Conservation (phyloP, 2,329 filamentous ascomycete species). For the Albifimbria verrucaria region DNA sequence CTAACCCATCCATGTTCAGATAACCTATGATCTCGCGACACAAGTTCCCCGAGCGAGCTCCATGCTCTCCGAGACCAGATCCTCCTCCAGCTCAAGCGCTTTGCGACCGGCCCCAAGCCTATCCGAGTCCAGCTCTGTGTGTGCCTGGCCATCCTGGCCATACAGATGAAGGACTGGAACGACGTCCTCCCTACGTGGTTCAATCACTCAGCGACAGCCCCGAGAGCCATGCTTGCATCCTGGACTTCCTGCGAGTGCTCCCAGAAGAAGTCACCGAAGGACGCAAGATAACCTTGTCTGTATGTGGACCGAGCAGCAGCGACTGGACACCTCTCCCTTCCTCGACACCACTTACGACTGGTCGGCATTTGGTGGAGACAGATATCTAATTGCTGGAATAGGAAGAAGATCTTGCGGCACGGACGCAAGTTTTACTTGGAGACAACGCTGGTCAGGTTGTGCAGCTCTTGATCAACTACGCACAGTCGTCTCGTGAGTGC, state of each 20-base stretch:
- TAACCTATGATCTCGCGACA: slow-evolving; percentile 86
- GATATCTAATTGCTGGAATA: slow-evolving; percentile 50
- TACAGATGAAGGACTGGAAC: slow-evolving; percentile 95
- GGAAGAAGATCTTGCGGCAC: slow-evolving; percentile 89
- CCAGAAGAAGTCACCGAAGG: slow-evolving; percentile 99
- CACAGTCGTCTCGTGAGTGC: slow-evolving; percentile 79
- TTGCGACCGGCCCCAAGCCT: slow-evolving; percentile 76
- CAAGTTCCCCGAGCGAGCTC: slow-evolving; percentile 78
- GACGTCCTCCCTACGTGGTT: slow-evolving; percentile 84
- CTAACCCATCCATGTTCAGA: slow-evolving; percentile 51
- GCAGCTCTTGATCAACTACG: slow-evolving; percentile 81
- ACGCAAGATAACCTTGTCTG: slow-evolving; percentile 98
- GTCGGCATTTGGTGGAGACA: slow-evolving; percentile 29
- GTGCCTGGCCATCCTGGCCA: slow-evolving; percentile 88
- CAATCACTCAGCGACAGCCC: slow-evolving; percentile 72
- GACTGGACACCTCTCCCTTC: slow-evolving; percentile 32
- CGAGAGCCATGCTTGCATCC: slow-evolving; percentile 77
- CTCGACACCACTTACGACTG: slow-evolving; percentile 31
- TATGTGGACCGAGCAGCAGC: slow-evolving; percentile 70
- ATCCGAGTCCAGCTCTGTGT: slow-evolving; percentile 92
- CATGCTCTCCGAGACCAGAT: slow-evolving; percentile 79
- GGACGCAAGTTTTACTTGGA: slow-evolving; percentile 85
- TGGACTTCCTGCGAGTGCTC: slow-evolving; percentile 95
- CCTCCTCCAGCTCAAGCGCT: slow-evolving; percentile 75
- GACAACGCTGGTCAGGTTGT: slow-evolving; percentile 89